Conservation (phyloP, 495 filamentous ascomycete genomes). For the Corynascus novoguineensis region DNA sequence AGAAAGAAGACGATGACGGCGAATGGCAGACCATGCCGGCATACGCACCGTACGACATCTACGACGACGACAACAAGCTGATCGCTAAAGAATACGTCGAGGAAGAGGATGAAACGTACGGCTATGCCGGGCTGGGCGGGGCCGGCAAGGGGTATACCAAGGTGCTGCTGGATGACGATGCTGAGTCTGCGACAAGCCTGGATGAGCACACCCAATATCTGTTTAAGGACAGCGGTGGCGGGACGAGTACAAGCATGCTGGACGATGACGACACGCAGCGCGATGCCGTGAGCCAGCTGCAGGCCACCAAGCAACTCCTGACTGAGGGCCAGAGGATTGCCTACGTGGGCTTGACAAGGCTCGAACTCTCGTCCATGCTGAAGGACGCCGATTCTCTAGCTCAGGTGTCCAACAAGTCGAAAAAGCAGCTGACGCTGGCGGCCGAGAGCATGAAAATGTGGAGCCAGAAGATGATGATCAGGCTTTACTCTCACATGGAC, state of each 20-base stretch:
- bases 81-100: slow-evolving; percentile 71
- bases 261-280: slow-evolving; percentile 75
- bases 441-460: slow-evolving; percentile 86
- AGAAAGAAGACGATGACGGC: slow-evolving; percentile 50
- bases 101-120: slow-evolving; percentile 63
- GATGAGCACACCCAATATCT: slow-evolving; percentile 96
- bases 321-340: slow-evolving; percentile 95
- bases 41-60: slow-evolving; percentile 84
- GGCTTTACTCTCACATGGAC: slow-evolving; percentile 93
- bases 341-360: slow-evolving; percentile 82
- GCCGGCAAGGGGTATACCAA: slow-evolving; percentile 93
- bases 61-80: slow-evolving; percentile 86
- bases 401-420: slow-evolving; percentile 47
- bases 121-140: slow-evolving; percentile 70
- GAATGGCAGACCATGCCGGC: slow-evolving; percentile 94
- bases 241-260: slow-evolving; percentile 49
- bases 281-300: slow-evolving; percentile 81
- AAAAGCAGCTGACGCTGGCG: slow-evolving; percentile 62
- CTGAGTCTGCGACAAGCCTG: slow-evolving; percentile 86
- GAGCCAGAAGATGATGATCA: slow-evolving; percentile 95
- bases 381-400: slow-evolving; percentile 57
- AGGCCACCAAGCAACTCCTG: slow-evolving; percentile 91
- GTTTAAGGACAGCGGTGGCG: slow-evolving; percentile 61
- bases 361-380: slow-evolving; percentile 73
- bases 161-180: slow-evolving; percentile 91